phyloP scores from a whole-genome alignment of 2,329 filamentous ascomycete genomes.

The Ciborinia camelliae region DNA sequence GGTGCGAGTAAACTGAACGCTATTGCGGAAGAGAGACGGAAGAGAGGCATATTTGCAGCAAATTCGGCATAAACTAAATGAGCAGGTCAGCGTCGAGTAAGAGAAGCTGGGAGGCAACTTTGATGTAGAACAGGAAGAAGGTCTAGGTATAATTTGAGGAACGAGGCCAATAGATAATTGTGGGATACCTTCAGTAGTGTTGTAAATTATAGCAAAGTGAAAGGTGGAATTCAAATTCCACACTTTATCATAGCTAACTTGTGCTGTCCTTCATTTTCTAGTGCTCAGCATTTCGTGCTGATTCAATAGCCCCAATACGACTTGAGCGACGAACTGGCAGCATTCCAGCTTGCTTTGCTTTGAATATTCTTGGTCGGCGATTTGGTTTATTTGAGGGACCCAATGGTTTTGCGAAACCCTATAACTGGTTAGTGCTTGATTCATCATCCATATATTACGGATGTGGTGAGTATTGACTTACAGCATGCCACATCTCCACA shows the following conservation, averaged over 20 bases:
- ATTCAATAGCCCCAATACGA: background rate
- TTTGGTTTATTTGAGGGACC: background rate
- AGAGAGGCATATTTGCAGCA: no score
- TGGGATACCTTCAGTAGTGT: background rate
- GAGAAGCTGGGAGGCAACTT: background rate
- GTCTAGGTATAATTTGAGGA: no score
- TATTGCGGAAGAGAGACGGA: background rate
- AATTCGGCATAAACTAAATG: background rate
- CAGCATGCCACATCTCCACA: background rate
- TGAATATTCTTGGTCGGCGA: background rate
- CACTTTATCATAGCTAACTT: no score
- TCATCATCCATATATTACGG: background rate
- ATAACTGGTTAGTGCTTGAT: background rate
- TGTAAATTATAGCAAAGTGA: background rate
- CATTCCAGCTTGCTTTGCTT: background rate
- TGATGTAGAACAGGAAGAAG: background rate
- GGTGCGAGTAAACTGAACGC: no score
- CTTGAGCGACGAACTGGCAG: background rate
- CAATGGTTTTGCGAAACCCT: background rate
- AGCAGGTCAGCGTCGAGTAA: no score
- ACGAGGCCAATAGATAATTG: background rate
- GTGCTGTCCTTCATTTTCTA: background rate
- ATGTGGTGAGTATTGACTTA: background rate
- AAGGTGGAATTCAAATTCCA: background rate
- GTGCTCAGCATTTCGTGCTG: background rate